Percentiles rank a stretch among this genome's conserved stretches.
Conservation (phyloP, 2,329 filamentous ascomycete species). For the Didymella pomorum region DNA sequence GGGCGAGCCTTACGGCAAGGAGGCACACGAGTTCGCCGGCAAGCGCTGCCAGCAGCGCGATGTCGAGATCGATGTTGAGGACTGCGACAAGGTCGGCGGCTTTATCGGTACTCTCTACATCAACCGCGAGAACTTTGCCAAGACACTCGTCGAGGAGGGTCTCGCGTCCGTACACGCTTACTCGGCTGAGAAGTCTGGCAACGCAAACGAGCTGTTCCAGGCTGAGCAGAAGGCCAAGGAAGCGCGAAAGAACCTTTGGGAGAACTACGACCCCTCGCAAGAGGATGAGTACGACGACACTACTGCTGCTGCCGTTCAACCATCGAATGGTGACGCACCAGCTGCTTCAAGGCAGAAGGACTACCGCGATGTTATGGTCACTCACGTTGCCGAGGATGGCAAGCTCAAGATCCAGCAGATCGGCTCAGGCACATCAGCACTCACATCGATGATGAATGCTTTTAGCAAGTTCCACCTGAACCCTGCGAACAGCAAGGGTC, state of each 20-base stretch:
- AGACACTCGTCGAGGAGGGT: conserved; percentile 91
- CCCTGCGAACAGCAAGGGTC: conserved; percentile 76
- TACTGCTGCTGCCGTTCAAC: conserved; percentile 56
- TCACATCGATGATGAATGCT: conserved; percentile 87
- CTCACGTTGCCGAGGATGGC: conserved; percentile 83
- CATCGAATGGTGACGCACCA: conserved; percentile 61
- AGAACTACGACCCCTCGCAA: conserved; percentile 90
- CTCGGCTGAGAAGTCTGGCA: conserved; percentile 94
- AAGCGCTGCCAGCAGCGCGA: conserved; percentile 91
- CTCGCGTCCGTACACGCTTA: conserved; percentile 91
- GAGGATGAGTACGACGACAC: conserved; percentile 73
- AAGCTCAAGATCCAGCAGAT: conserved; percentile 92
- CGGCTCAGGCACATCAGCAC: conserved; percentile 81
- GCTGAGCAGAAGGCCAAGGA: conserved; percentile 93
- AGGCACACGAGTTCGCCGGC: conserved; percentile 91
- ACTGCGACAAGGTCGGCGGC: conserved; percentile 93
- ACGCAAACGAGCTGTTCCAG: conserved; percentile 83
- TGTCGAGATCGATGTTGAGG: conserved; percentile 93
- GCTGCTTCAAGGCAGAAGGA: conserved; percentile 76
- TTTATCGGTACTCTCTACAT: conserved; percentile 96
- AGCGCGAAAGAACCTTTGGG: conserved; percentile 85
- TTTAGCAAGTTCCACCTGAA: conserved; percentile 93
- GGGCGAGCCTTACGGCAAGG: conserved; percentile 92
- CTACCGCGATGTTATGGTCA: conserved; percentile 93
- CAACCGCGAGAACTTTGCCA: conserved; percentile 94